These are phyloP conservation scores for Penicillium ochrochloron DNA, from an alignment of 495 filamentous ascomycete species.

Conservation along the genomic window DNA sequence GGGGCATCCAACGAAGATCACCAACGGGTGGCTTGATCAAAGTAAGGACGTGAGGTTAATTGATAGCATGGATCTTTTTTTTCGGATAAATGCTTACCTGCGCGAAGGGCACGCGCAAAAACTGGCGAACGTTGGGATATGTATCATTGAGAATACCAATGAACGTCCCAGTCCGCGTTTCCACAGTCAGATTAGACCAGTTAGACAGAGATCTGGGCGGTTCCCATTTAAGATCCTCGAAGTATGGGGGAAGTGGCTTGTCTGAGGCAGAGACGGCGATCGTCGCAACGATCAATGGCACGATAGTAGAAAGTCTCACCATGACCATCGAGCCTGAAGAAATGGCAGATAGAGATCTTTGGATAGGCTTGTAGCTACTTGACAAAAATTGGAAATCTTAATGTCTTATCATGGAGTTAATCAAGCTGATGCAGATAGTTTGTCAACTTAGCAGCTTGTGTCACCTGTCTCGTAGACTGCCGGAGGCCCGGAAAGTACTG, in stretches of 20 bases:
- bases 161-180: conserved; percentile 10
- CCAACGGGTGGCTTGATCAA: conserved; percentile 7
- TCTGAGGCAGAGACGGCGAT: neutral
- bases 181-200: conserved; percentile 5
- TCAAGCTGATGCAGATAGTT: neutral
- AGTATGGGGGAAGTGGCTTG: conserved; percentile 1
- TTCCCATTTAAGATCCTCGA: conserved; percentile 8
- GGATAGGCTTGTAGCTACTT: neutral
- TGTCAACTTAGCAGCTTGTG: neutral
- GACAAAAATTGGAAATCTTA: too few relatives aligned
- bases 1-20: conserved; percentile 11
- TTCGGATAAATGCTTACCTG: neutral
- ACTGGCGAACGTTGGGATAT: conserved; percentile 11
- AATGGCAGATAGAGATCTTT: neutral
- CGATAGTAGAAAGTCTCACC: neutral
- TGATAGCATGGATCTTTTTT: too few relatives aligned
- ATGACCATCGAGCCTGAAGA: neutral
- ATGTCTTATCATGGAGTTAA: neutral
- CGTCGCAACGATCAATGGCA: neutral
- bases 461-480: neutral
- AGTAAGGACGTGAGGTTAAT: neutral
- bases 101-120: conserved; percentile 9
- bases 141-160: conserved; percentile 8
- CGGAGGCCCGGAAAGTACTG: neutral
- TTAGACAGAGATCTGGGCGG: neutral